Percentiles rank a stretch among this genome's conserved stretches.
Conservation (phyloP, 768 basidiomycete genomes). For the Crassisporium funariophilum region DNA sequence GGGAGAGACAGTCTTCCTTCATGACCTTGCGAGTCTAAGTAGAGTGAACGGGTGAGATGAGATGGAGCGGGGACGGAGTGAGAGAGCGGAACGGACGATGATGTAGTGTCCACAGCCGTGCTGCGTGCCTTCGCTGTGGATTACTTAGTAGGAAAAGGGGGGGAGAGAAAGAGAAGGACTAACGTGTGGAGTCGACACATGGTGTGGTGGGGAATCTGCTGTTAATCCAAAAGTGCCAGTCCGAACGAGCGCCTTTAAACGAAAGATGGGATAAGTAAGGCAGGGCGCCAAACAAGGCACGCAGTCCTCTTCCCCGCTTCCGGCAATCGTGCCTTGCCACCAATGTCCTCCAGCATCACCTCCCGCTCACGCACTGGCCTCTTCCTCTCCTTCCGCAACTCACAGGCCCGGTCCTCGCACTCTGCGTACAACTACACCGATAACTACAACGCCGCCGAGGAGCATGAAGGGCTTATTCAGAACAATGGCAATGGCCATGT, state of each 20-base stretch:
- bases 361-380: constrained; percentile 89
- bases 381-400: constrained; percentile 93
- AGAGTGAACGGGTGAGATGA: constrained; percentile 2
- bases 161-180: constrained; percentile 22
- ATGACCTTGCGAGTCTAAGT: constrained; percentile 49
- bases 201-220: no score
- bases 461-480: constrained; percentile 63
- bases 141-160: constrained; percentile 23
- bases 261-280: no score
- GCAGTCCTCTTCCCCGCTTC: constrained; percentile 31
- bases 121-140: constrained; percentile 68
- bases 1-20: constrained; percentile 58
- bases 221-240: neutral
- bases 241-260: neutral
- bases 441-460: constrained; percentile 52
- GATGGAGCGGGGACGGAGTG: no score
- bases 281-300: constrained; percentile 27
- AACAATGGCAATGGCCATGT: constrained; percentile 41
- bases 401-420: constrained; percentile 49
- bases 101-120: constrained; percentile 82
- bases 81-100: constrained; percentile 54
- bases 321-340: no score
- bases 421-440: constrained; percentile 50
- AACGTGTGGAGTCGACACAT: constrained; percentile 66
- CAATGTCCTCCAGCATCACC: constrained; percentile 37